Evolutionary conservation across 2,329 filamentous ascomycete genomes (phyloP), one percentile per base, ranked within the genome.

Genomic region (Colletotrichum viniferum): DNA sequence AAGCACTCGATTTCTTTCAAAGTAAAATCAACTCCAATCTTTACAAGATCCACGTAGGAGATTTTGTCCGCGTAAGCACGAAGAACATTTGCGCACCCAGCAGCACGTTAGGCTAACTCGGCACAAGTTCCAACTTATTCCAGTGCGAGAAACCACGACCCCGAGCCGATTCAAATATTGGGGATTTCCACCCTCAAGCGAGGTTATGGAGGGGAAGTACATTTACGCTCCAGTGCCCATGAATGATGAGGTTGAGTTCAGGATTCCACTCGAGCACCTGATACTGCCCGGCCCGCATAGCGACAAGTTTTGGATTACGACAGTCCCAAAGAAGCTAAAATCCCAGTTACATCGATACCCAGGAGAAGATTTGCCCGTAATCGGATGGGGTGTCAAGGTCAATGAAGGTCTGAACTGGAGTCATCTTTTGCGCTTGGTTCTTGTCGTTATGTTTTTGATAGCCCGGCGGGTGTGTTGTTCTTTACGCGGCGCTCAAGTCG

Each of bases 171-270:
- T 56, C 13, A 48, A 48, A 6, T 14, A 1, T 2, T 5, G 5
- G 2, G 52, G 16, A 6, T 56, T 56, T 56, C 52, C 52, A 0
- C 52, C 52, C 3, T 7, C 12, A 0, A 9, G 21, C 1, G 21
- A 28, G 6, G 52, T 56, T 0, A 0, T 1, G 0, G 4, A 2
- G n/a, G 52, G 52, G 5, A 28, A 56, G 0, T 56, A 56, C 2
- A 4, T 56, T 0, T 56, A 56, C 2, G 12, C 8, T 0, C 52
- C 52, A 14, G 52, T 56, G 4, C 52, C 24, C 0, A 56, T 56
- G 24, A n/a, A n/a, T n/a, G 21, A 26, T 3, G 24, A 56, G 4
- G 13, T 56, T 4, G n/a, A 14, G 10, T 3, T 56, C 2, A 24
- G 1, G 3, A 56, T 26, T 0, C 52, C 52, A 2, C 52, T 56